Percentiles rank a stretch among this genome's conserved stretches.
These are phyloP conservation scores for Tolypocladium endophyticum DNA, from an alignment of 2,329 filamentous ascomycete species.

Conservation along the genomic window DNA sequence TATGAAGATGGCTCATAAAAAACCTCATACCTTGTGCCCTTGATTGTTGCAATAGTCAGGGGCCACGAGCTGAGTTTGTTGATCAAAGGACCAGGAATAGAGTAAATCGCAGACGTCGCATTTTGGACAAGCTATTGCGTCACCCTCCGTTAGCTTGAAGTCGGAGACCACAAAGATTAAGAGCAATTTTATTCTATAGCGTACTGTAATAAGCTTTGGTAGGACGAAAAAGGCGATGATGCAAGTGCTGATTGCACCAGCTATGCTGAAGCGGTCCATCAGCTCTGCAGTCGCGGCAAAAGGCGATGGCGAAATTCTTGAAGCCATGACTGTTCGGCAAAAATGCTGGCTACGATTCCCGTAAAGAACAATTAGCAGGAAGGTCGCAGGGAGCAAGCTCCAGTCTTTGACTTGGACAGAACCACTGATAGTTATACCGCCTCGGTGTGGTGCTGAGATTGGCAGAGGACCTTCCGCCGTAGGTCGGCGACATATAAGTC, in stretches of 20 bases:
- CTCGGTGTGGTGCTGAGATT: no score
- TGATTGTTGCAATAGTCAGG: not conserved
- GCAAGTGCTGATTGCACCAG: not conserved
- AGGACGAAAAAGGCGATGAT: not conserved
- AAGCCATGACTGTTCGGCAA: not conserved
- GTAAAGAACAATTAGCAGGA: no score
- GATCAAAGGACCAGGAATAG: not conserved
- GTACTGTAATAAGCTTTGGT: not conserved
- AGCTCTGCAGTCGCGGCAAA: not conserved
- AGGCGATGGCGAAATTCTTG: not conserved
- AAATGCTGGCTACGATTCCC: no score
- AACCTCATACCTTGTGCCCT: not conserved
- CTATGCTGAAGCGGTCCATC: not conserved
- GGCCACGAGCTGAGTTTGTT: slow-evolving; percentile 1
- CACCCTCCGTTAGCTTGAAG: not conserved
- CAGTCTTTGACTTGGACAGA: not conserved
- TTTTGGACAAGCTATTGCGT: not conserved
- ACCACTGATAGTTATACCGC: no score
- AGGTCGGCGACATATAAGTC: not conserved
- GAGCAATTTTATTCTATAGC: not conserved
- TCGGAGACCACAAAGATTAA: not conserved
- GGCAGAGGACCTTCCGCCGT: no score
- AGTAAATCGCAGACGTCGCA: not conserved
- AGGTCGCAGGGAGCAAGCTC: not conserved
- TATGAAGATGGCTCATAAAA: not conserved